Base-by-base conservation (phyloP, 495 filamentous ascomycete species). In the Neurospora sp. region DNA sequence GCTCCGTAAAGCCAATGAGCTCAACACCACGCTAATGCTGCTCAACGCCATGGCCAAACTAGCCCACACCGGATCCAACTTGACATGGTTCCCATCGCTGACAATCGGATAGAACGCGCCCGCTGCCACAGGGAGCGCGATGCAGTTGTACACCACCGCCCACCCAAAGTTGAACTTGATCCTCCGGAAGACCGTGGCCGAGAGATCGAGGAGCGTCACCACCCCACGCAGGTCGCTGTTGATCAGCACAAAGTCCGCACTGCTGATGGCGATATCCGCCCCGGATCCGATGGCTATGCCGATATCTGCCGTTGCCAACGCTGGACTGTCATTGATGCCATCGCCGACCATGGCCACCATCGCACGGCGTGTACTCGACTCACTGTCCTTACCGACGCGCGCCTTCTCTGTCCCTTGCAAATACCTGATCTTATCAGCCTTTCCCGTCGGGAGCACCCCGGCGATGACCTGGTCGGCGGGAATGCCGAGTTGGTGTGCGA, bases 131-230 rank as follows among this genome's bases (percentile, higher is more conserved):
- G 94, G 94, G n/a, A 97, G 80, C 5, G 92, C 89, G 65, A 91
- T 78, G 11, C 90, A 70, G 76, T 97, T 97, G 78, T 97, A 97
- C 4, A 96, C 81, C n/a, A 93, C 80, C 4, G 94, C 94, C 94
- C 94, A 97, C 38, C 80, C 87, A 79, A 97, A 97, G 77, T 97
- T 97, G 82, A 96, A 86, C 78, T 90, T 90, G 75, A 97, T 91
- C 18, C 94, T 85, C 40, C 87, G 82, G 77, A 97, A 95, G 3
- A 97, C 93, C 4, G 85, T 85, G 0, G 83, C 82, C 71, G 89
- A 91, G 48, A 97, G 88, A 42, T 91, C 83, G 1, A 94, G 86
- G 31, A 97, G 84, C 5, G 90, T 91, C 44, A 95, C 85, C 70
- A 97, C 85, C 0, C 91, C 85, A 48, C 82, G 81, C 10, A 97